A percentile compares a stretch with the other conserved stretches of the same genome.
These are phyloP conservation scores for Orbilia oligospora DNA, from an alignment of 2,329 filamentous ascomycete genomes.

Conservation along the genomic window DNA sequence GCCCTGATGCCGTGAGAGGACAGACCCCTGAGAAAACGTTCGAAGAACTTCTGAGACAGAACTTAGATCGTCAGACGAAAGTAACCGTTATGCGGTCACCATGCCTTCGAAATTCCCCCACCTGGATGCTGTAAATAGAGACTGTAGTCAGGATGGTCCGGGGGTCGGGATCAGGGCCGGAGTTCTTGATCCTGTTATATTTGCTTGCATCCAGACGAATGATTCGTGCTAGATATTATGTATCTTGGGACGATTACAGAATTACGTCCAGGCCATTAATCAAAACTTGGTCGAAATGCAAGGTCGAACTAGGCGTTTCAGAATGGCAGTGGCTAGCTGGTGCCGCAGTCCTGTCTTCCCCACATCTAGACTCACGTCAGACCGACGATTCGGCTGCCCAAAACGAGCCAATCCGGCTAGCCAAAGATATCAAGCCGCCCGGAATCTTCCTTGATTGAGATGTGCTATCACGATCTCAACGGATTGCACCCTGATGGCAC, in stretches of 20 bases:
- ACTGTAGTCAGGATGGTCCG: constrained; percentile 20
- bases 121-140: constrained; percentile 7
- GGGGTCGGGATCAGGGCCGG: constrained; percentile 17
- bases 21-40: constrained; percentile 19
- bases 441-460: constrained; percentile 26
- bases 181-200: constrained; percentile 26
- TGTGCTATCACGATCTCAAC: constrained; percentile 6
- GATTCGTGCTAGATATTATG: constrained; percentile 24
- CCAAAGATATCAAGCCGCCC: constrained; percentile 15
- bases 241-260: constrained; percentile 31
- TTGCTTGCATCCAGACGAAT: constrained; percentile 6
- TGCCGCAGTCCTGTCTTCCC: constrained; percentile 16
- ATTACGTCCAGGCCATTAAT: constrained; percentile 24
- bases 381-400: constrained; percentile 14
- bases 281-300: constrained; percentile 33
- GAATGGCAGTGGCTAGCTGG: constrained; percentile 27
- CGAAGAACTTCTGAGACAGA: constrained; percentile 4
- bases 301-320: constrained; percentile 30
- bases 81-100: constrained; percentile 30
- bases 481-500: constrained; percentile 3
- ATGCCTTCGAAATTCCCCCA: constrained; percentile 11
- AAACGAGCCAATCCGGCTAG: constrained; percentile 25
- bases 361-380: constrained; percentile 29
- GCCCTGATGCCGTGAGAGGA: constrained; percentile 25
- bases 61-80: constrained; percentile 32